Conservation (phyloP, 2,329 filamentous ascomycete genomes). For the Parascedosporium putredinis region DNA sequence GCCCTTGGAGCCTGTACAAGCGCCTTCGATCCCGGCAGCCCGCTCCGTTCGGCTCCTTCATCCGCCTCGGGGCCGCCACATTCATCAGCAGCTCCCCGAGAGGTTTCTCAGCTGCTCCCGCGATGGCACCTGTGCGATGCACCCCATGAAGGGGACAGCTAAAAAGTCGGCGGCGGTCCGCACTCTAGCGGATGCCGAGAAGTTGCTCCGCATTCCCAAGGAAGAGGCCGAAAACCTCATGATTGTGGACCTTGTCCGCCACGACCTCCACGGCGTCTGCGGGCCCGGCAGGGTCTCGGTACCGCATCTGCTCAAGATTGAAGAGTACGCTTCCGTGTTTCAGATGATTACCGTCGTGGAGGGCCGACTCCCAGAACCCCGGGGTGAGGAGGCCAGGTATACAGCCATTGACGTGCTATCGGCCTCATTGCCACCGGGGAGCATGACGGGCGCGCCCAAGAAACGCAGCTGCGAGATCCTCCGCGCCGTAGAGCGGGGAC, state of each 20-base stretch:
- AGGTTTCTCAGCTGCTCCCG: conserved; percentile 59
- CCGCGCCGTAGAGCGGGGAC: conserved; percentile 49
- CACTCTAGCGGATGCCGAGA: conserved; percentile 61
- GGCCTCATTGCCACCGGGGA: conserved; percentile 73
- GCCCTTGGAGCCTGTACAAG: conserved; percentile 63
- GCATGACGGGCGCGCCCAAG: conserved; percentile 95
- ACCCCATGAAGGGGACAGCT: conserved; percentile 96
- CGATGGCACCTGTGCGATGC: conserved; percentile 60
- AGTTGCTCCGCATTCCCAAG: conserved; percentile 68
- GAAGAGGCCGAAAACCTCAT: conserved; percentile 94
- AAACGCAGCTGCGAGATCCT: conserved; percentile 83
- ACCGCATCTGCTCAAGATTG: conserved; percentile 70
- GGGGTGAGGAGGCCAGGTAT: conserved; percentile 16
- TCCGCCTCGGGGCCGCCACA: conserved; percentile 58
- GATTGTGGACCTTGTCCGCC: conserved; percentile 94
- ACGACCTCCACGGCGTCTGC: conserved; percentile 80
- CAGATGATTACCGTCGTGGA: conserved; percentile 86
- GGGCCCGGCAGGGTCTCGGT: conserved; percentile 65
- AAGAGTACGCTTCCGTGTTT: conserved; percentile 85
- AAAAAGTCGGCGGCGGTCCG: conserved; percentile 56
- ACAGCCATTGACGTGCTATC: conserved; percentile 68
- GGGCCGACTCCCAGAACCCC: conserved; percentile 41
- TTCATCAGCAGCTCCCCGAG: conserved; percentile 81
- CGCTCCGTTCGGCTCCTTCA: conserved; percentile 75
- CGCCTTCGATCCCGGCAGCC: conserved; percentile 62